phyloP scores from a whole-genome alignment of 768 basidiomycete genomes.

The Polyporus arcularius region DNA sequence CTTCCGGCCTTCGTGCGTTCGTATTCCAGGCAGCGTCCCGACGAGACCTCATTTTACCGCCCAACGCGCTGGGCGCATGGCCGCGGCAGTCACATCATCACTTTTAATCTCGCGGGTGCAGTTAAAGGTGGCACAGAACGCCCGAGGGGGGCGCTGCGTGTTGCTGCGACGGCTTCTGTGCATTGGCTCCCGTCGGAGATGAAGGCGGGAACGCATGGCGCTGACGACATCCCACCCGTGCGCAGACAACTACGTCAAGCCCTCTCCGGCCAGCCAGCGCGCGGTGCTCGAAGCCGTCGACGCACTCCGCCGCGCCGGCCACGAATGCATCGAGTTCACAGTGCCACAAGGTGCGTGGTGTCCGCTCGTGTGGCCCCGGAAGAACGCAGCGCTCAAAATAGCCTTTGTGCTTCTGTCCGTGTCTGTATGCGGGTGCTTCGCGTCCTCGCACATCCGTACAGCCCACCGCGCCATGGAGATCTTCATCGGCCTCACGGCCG shows the following conservation, averaged over 20 bases:
- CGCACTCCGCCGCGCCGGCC: slow-evolving; percentile 65
- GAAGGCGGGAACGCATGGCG: not conserved
- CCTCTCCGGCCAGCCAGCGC: slow-evolving; percentile 70
- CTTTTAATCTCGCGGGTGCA: not conserved
- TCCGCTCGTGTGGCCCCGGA: not conserved
- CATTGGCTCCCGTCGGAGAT: not conserved
- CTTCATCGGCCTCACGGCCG: slow-evolving; percentile 65
- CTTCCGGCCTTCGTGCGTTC: not conserved
- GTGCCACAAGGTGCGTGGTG: slow-evolving; percentile 49
- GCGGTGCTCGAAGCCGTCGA: slow-evolving; percentile 75
- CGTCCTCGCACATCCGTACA: slow-evolving; percentile 22
- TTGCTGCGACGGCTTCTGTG: not conserved
- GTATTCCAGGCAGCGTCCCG: not conserved
- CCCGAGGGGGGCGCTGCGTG: not conserved
- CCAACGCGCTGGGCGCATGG: not conserved
- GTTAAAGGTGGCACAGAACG: not conserved
- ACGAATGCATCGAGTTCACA: slow-evolving; percentile 76
- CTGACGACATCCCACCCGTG: not conserved
- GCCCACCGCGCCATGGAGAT: slow-evolving; percentile 51
- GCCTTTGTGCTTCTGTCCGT: not conserved
- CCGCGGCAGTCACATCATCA: not conserved
- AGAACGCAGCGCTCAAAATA: not conserved
- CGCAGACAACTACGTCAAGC: slow-evolving; percentile 60
- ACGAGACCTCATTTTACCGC: not conserved
- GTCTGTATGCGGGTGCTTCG: not conserved